Percentiles rank a stretch among this genome's conserved stretches.
phyloP scores from a whole-genome alignment of 1,284 basidiomycete species.

The Irpex sp. region DNA sequence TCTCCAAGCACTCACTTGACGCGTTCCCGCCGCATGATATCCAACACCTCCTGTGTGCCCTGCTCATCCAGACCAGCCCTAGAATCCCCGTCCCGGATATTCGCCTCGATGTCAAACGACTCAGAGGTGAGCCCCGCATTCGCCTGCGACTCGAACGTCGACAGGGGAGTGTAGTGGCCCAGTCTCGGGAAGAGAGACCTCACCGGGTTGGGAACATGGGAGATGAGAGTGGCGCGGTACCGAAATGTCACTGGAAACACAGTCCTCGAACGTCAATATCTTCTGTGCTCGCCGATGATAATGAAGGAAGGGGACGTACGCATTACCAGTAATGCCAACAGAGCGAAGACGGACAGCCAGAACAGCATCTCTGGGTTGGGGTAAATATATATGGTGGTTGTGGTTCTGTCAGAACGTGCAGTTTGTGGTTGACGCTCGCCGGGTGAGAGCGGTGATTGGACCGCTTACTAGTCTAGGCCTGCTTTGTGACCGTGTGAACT shows the following conservation, averaged over 20 bases:
- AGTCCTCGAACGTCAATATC: neutral
- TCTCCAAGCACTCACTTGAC: constrained; percentile 57
- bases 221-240: constrained; percentile 64
- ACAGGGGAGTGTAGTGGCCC: constrained; percentile 68
- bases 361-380: constrained; percentile 46
- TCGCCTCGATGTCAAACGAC: constrained; percentile 81
- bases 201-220: constrained; percentile 58
- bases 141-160: constrained; percentile 76
- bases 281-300: neutral
- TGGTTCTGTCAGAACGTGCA: constrained; percentile 6
- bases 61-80: constrained; percentile 77
- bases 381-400: constrained; percentile 18
- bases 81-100: constrained; percentile 73
- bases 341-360: constrained; percentile 57
- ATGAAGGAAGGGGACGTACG: constrained; percentile 37
- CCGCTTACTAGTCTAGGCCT: neutral
- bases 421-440: neutral
- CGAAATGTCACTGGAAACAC: constrained; percentile 60
- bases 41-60: constrained; percentile 79
- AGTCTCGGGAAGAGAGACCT: constrained; percentile 53
- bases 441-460: neutral
- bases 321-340: constrained; percentile 55
- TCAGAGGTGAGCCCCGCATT: constrained; percentile 68
- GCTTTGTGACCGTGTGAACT: constrained; percentile 9
- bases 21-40: constrained; percentile 79